Evolutionary conservation across 495 filamentous ascomycete species (phyloP).

Genomic region (Pyrenopolyporus hunteri): DNA sequence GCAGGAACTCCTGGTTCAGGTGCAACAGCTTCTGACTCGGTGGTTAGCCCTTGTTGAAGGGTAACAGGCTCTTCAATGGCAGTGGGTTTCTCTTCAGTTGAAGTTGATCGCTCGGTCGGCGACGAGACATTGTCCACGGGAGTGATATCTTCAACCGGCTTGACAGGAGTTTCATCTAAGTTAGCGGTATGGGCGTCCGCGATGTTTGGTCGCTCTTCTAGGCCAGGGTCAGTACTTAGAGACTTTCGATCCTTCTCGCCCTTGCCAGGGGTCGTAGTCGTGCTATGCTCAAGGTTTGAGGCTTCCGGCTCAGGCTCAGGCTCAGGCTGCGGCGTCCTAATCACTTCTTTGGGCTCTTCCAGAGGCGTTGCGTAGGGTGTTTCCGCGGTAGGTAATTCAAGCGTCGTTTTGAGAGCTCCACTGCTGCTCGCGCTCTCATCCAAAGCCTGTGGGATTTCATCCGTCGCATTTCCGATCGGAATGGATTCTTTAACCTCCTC

Average conservation of each 20-base stretch:
- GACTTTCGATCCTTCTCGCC: slow-evolving; percentile 36
- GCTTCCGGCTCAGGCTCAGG: slow-evolving; percentile 19
- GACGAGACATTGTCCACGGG: background rate
- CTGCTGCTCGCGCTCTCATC: slow-evolving; percentile 4
- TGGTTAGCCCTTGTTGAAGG: background rate
- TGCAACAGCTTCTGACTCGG: background rate
- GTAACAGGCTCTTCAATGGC: background rate
- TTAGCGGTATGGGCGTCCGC: background rate
- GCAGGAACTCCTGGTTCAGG: background rate
- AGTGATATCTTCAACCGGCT: background rate
- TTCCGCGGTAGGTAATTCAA: too few relatives aligned
- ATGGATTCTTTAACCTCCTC: background rate
- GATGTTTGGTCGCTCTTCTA: background rate
- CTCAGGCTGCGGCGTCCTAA: too few relatives aligned
- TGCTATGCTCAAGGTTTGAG: slow-evolving; percentile 16
- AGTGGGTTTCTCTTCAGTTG: background rate
- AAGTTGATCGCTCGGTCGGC: background rate
- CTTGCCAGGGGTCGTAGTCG: slow-evolving; percentile 34
- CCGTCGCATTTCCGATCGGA: background rate
- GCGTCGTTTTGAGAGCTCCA: too few relatives aligned
- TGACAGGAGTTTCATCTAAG: background rate
- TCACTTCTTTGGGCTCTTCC: too few relatives aligned
- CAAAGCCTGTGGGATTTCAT: background rate
- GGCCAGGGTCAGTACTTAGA: slow-evolving; percentile 3
- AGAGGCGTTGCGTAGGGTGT: too few relatives aligned